Conservation (phyloP, 345 rosid genomes). For the Sonneratia caseolaris region DNA sequence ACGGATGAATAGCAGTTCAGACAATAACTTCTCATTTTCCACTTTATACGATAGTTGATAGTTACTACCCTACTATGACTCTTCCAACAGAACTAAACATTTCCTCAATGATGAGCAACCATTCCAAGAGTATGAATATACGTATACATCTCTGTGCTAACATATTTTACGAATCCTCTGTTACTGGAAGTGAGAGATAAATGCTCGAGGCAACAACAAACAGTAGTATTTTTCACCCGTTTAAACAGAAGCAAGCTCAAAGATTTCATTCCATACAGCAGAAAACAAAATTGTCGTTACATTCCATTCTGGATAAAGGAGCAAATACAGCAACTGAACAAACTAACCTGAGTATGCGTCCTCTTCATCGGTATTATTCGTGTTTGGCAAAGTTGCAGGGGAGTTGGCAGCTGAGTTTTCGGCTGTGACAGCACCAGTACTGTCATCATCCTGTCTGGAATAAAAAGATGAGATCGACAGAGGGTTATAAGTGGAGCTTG, state of each 20-base stretch:
- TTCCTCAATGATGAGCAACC: too few species aligned
- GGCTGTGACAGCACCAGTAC: constrained; percentile 46
- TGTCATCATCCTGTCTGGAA: constrained; percentile 47
- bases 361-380: constrained; percentile 41
- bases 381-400: constrained; percentile 18
- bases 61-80: too few species aligned
- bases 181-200: background rate
- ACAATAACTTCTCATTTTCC: too few species aligned
- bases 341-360: constrained; percentile 17
- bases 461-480: constrained; percentile 54
- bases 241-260: background rate
- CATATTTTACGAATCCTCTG: too few species aligned
- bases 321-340: background rate
- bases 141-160: too few species aligned
- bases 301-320: background rate
- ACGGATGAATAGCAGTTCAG: too few species aligned
- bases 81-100: too few species aligned
- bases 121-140: too few species aligned
- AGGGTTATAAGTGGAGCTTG: constrained; percentile 79
- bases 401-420: constrained; percentile 61
- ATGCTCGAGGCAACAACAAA: background rate
- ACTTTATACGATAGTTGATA: too few species aligned
- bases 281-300: background rate
- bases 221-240: background rate
- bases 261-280: background rate